Percentiles rank a stretch among this genome's conserved stretches.
Evolutionary conservation across 371 early-diverging fungal species (phyloP).

Genomic region (Haplosporangium sp.): DNA sequence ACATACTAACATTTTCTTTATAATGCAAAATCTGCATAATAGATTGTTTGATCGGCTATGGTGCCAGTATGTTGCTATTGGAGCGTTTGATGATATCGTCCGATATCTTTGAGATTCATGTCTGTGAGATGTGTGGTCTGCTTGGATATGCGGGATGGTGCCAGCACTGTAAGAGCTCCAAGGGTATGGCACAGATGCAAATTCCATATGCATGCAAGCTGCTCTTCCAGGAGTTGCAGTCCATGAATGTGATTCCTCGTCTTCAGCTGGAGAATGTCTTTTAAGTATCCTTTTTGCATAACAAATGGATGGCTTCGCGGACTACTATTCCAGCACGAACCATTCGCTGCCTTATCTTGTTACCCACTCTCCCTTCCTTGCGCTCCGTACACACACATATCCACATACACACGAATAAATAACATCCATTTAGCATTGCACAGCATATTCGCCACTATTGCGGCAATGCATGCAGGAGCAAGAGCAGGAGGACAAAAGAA

Average conservation of each 20-base stretch:
- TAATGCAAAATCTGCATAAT: not conserved
- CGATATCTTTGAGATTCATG: slow-evolving; percentile 94
- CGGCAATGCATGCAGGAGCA: no score
- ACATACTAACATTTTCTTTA: not conserved
- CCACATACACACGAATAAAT: no score
- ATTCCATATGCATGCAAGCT: slow-evolving; percentile 98
- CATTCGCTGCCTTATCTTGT: not conserved
- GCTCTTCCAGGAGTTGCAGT: slow-evolving; percentile 96
- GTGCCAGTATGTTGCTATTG: slow-evolving; percentile 92
- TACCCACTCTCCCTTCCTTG: no score
- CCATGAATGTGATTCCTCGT: slow-evolving; percentile 97
- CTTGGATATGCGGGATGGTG: slow-evolving; percentile 97
- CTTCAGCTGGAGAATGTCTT: slow-evolving; percentile 58
- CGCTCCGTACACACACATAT: no score
- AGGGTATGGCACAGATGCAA: slow-evolving; percentile 89
- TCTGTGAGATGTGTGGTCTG: slow-evolving; percentile 94
- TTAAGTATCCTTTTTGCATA: slow-evolving; percentile 6
- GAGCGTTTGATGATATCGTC: slow-evolving; percentile 97
- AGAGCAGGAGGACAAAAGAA: no score
- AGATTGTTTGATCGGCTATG: slow-evolving; percentile 99
- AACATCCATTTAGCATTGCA: no score
- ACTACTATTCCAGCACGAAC: not conserved
- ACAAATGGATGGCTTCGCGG: no score
- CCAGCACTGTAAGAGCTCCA: slow-evolving; percentile 91
- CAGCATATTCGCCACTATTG: no score